Evolutionary conservation across 1,284 basidiomycete species (phyloP).

Genomic region (Tausonia pullulans): DNA sequence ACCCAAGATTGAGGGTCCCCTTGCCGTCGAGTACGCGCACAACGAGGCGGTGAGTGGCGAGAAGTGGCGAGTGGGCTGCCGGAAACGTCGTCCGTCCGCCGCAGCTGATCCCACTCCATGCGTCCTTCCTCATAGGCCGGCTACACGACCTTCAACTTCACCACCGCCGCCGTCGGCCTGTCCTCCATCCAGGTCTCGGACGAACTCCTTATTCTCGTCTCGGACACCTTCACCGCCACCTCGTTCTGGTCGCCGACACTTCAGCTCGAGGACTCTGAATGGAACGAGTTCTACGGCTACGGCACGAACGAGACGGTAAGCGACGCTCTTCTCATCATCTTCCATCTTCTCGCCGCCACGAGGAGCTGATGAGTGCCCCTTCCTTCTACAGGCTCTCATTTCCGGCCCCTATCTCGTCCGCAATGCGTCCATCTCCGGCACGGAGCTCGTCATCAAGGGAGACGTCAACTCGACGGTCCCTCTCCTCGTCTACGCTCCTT

Average conservation of each 20-base stretch:
- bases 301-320: neutral
- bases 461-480: conserved; percentile 12
- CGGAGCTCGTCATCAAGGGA: conserved; percentile 14
- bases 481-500: conserved; percentile 15
- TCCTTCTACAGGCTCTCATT: neutral
- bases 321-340: too few species aligned
- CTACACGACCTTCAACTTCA: too few species aligned
- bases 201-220: conserved; percentile 41
- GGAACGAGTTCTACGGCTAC: neutral
- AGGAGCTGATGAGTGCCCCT: neutral
- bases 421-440: neutral
- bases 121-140: too few species aligned
- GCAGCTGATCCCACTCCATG: too few species aligned
- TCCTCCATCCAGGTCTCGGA: too few species aligned
- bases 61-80: too few species aligned
- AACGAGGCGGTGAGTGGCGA: too few species aligned
- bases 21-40: too few species aligned
- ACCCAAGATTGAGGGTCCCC: too few species aligned
- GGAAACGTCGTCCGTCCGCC: too few species aligned
- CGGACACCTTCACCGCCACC: conserved; percentile 24
- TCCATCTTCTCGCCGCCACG: too few species aligned
- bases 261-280: neutral
- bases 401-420: conserved; percentile 17
- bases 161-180: too few species aligned
- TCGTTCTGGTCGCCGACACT: conserved; percentile 1